A percentile compares a stretch with the other conserved stretches of the same genome.
phyloP scores from a whole-genome alignment of 768 basidiomycete genomes.

The Kwoniella botswanensis region DNA sequence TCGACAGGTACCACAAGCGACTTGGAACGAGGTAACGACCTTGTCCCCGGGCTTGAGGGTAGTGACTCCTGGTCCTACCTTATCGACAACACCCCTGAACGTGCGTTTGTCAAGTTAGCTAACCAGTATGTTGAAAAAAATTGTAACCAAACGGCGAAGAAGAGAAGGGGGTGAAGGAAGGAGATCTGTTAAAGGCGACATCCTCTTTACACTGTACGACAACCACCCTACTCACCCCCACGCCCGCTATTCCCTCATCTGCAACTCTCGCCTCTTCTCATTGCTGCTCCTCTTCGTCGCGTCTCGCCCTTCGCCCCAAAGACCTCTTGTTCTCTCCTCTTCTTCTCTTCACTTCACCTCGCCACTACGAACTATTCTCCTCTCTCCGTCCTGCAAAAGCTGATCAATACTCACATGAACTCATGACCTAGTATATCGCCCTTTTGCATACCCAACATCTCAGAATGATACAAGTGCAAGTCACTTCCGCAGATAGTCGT shows the following conservation, averaged over 20 bases:
- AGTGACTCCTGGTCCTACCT: constrained; percentile 69
- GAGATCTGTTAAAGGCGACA: neutral
- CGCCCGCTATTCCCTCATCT: neutral
- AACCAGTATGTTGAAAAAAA: neutral
- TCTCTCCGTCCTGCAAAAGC: neutral
- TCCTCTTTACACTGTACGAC: neutral
- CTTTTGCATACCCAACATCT: constrained; percentile 71
- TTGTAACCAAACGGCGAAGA: neutral
- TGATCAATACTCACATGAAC: constrained; percentile 41
- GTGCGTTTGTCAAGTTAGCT: constrained; percentile 1
- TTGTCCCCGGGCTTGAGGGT: constrained; percentile 67
- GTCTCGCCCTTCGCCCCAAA: no score
- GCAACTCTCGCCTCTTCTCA: neutral
- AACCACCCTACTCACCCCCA: constrained; percentile 7
- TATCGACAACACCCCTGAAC: constrained; percentile 70
- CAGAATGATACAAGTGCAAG: constrained; percentile 64
- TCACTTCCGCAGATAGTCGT: constrained; percentile 73
- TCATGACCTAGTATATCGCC: constrained; percentile 80
- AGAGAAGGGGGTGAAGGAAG: neutral
- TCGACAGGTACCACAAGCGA: constrained; percentile 71
- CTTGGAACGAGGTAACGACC: constrained; percentile 68
- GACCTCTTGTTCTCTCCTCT: neutral
- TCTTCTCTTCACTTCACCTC: neutral
- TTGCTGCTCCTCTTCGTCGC: no score
- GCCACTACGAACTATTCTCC: neutral